A percentile compares a stretch with the other conserved stretches of the same genome.
Conservation (phyloP, 2,329 filamentous ascomycete species). For the Aschersonia sp. region DNA sequence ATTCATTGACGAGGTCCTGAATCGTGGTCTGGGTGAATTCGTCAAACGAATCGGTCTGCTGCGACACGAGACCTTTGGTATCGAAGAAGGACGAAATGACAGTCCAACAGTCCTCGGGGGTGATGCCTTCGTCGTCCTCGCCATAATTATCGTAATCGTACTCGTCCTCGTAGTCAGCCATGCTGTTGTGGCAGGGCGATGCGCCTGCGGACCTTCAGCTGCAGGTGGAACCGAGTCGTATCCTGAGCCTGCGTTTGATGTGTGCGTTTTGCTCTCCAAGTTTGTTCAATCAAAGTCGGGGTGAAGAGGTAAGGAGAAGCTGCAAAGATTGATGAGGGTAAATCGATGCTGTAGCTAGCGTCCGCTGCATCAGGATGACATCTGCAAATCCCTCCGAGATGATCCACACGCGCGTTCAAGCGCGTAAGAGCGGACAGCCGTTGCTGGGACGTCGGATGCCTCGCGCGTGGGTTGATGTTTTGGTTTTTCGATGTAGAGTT, state of each 20-base stretch:
- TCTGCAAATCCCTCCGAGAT: neutral
- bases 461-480: too few species aligned
- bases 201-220: neutral
- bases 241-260: neutral
- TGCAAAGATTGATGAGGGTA: neutral
- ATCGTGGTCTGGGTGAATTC: conserved; percentile 92
- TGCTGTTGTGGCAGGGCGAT: conserved; percentile 10
- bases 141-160: conserved; percentile 57
- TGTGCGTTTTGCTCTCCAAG: too few species aligned
- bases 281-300: too few species aligned
- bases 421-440: too few species aligned
- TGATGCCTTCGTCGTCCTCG: conserved; percentile 59
- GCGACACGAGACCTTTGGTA: conserved; percentile 85
- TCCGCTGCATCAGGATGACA: neutral
- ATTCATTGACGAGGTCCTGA: conserved; percentile 87
- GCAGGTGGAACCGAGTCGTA: neutral
- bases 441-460: too few species aligned
- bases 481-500: too few species aligned
- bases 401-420: neutral
- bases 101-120: conserved; percentile 95
- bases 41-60: conserved; percentile 97
- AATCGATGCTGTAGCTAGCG: neutral
- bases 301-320: neutral
- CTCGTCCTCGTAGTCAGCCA: conserved; percentile 42
- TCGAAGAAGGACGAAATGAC: conserved; percentile 97